A percentile compares a stretch with the other conserved stretches of the same genome.
Evolutionary conservation across 140 eudicot genomes (phyloP).

Genomic region (Senecio squalidus): DNA sequence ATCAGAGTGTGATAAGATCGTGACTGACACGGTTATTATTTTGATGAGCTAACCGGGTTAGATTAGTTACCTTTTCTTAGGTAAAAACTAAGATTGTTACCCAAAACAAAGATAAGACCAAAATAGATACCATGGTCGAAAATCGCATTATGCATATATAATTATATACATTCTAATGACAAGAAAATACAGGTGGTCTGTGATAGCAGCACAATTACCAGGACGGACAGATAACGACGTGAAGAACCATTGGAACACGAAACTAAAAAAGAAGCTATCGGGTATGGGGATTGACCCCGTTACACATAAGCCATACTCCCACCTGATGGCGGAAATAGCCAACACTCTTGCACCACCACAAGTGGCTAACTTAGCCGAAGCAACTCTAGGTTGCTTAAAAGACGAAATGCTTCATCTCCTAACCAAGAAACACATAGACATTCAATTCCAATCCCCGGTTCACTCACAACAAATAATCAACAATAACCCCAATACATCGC

Average conservation of each 20-base stretch:
- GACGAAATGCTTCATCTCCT: constrained; percentile 97
- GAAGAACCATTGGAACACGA: constrained; percentile 96
- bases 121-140: no score
- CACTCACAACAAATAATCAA: constrained; percentile 5
- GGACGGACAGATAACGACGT: constrained; percentile 97
- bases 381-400: constrained; percentile 94
- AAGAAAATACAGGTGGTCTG: constrained; percentile 61
- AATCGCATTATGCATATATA: neutral
- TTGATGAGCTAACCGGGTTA: neutral
- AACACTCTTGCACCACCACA: constrained; percentile 89
- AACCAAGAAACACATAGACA: constrained; percentile 67
- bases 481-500: constrained; percentile 4
- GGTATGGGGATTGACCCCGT: constrained; percentile 99
- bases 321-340: constrained; percentile 91
- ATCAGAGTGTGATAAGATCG: no score
- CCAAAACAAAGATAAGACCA: neutral
- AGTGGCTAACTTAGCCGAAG: constrained; percentile 89
- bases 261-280: constrained; percentile 86
- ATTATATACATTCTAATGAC: neutral
- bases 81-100: neutral
- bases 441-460: constrained; percentile 57
- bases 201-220: constrained; percentile 89
- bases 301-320: constrained; percentile 94
- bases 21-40: neutral
- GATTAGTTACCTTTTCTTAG: neutral